Base-by-base conservation (phyloP, 2,329 filamentous ascomycete species). In the Verticillium tricorpus region DNA sequence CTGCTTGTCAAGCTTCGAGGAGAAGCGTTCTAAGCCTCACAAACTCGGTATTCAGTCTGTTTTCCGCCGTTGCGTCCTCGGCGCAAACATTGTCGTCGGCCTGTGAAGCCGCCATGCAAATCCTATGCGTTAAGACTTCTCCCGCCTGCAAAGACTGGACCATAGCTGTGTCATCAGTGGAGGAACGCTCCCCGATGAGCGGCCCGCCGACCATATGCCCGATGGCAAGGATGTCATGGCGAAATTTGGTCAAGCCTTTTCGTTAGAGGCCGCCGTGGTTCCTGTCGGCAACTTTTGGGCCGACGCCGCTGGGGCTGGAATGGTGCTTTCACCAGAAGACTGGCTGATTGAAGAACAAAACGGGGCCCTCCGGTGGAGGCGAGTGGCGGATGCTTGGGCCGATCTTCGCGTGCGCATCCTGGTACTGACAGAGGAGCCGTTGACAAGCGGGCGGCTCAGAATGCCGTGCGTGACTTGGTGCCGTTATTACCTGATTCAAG, bases 261-360 rank as follows among this genome's bases (percentile, higher is more conserved):
- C 19, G 17, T 22, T 15, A 40, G 37, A 40, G 40, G 17, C 40
- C 40, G 40, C 8, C 40, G 40, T 50, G 19, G 40, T 50, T 11
- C 40, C 58, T 60, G 60, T 65, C 64, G 64, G 64, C 60, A 64
- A 31, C 5, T 63, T 63, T 61, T 63, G 60, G 57, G 62, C 64
- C 64, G 64, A 65, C 40, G 19, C 40, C 40, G n/a, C 19, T 19
- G 8, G 40, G 28, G 28, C 28, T 28, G 28, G 28, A 28, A 28
- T 4, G n/a, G 3, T 50, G 17, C n/a, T 50, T 6, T 50, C n/a
- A 8, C 7, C 17, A n/a, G 17, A 22, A 50, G n/a, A 19, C 19
- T 19, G n/a, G 15, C n/a, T 50, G 15, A 17, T 45, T 6, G 40
- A 22, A 50, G 40, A 50, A 19, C 7, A 22, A 19, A 22, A 50